Percentiles rank a stretch among this genome's conserved stretches.
Conservation (phyloP, 495 filamentous ascomycete species). For the Aeminium ludgeri region DNA sequence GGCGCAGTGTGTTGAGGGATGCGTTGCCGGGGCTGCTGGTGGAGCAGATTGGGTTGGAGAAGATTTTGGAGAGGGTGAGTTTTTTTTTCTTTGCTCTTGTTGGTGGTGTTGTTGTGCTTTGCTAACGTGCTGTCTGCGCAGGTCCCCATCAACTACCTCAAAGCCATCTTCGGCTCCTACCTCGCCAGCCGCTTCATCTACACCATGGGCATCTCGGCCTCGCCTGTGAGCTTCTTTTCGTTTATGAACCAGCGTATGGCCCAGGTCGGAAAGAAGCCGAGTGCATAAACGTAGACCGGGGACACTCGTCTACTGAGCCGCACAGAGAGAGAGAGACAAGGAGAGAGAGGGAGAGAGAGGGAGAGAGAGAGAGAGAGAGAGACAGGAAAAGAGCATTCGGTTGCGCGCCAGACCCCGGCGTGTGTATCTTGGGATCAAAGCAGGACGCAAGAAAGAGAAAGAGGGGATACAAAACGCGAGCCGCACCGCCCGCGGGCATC, state of each 20-base stretch:
- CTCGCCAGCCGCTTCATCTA: conserved; percentile 92
- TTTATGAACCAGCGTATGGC: conserved; percentile 38
- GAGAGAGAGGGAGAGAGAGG: too few relatives aligned
- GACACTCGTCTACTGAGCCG: too few relatives aligned
- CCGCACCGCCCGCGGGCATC: too few relatives aligned
- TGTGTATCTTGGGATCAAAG: too few relatives aligned
- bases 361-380: too few relatives aligned
- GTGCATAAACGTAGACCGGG: background rate
- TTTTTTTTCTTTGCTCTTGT: too few relatives aligned
- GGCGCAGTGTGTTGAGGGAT: conserved; percentile 62
- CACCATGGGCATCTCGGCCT: conserved; percentile 76
- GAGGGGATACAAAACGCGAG: too few relatives aligned
- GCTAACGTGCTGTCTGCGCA: conserved; percentile 17
- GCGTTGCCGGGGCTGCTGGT: conserved; percentile 73
- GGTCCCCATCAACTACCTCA: conserved; percentile 85
- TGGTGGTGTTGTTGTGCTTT: background rate
- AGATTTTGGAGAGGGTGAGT: conserved; percentile 61
- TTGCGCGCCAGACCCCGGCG: too few relatives aligned
- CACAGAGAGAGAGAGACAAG: too few relatives aligned
- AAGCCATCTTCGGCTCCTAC: conserved; percentile 90
- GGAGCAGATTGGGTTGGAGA: conserved; percentile 77
- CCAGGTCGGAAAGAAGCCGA: background rate
- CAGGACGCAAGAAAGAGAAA: too few relatives aligned
- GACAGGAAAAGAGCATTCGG: too few relatives aligned
- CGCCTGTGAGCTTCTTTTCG: conserved; percentile 96